These are phyloP conservation scores for Pseudoturritis turrita DNA, from an alignment of 345 rosid species.

Conservation along the genomic window DNA sequence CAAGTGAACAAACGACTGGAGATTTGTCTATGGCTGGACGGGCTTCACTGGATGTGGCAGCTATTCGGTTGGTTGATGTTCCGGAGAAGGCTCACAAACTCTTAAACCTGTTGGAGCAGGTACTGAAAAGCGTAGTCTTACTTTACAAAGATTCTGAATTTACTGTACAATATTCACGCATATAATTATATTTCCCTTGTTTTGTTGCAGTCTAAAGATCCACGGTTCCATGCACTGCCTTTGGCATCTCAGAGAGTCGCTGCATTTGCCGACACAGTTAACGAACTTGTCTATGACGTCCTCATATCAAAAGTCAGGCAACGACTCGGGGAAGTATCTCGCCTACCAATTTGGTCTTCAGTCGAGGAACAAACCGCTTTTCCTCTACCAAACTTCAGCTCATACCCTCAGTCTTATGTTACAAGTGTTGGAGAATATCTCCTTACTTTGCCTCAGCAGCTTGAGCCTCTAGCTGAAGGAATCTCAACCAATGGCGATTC, in stretches of 20 bases:
- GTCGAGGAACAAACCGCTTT: constrained; percentile 79
- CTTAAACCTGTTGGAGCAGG: constrained; percentile 88
- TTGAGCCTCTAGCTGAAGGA: constrained; percentile 98
- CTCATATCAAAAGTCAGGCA: constrained; percentile 96
- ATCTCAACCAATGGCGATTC: constrained; percentile 65
- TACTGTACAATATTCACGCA: background rate
- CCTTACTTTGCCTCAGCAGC: constrained; percentile 94
- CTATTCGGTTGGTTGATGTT: constrained; percentile 72
- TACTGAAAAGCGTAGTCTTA: constrained; percentile 20
- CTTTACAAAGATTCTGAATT: background rate
- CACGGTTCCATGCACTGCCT: constrained; percentile 94
- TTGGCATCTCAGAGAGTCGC: constrained; percentile 88
- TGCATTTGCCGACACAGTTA: constrained; percentile 77
- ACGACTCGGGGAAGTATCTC: constrained; percentile 76
- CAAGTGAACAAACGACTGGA: constrained; percentile 43
- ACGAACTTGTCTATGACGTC: constrained; percentile 89
- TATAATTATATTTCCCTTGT: background rate
- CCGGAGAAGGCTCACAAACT: constrained; percentile 87
- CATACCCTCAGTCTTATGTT: constrained; percentile 88
- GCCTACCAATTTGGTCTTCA: constrained; percentile 83
- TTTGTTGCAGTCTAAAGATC: constrained; percentile 84
- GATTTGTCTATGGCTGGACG: constrained; percentile 60
- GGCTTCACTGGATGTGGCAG: constrained; percentile 89
- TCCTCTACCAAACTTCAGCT: constrained; percentile 87
- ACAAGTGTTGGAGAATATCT: constrained; percentile 95